phyloP scores from a whole-genome alignment of 768 basidiomycete genomes.

The Mrakia gelida region DNA sequence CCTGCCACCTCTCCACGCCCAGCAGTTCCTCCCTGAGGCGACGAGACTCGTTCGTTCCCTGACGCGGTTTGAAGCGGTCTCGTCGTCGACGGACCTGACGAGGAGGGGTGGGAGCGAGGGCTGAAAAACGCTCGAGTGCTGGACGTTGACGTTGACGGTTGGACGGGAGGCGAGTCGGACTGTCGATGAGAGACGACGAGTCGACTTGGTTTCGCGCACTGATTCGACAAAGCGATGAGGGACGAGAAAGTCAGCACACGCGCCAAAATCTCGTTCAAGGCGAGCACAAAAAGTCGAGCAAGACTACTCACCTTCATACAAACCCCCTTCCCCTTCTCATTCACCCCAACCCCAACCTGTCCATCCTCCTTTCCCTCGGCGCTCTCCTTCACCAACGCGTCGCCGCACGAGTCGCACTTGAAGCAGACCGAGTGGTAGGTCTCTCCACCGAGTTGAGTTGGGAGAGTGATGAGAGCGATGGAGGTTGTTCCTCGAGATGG shows the following conservation, averaged over 20 bases:
- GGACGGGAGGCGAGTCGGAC: background rate
- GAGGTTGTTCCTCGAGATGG: background rate
- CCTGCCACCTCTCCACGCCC: too few species aligned
- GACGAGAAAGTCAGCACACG: background rate
- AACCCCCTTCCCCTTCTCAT: background rate
- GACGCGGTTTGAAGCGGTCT: background rate
- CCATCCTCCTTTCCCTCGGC: background rate
- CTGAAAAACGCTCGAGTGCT: background rate
- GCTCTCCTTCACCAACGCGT: background rate
- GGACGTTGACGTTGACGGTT: background rate
- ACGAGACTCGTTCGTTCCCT: background rate
- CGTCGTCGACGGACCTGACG: background rate
- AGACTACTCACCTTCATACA: conserved; percentile 1
- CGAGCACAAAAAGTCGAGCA: background rate
- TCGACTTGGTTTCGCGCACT: background rate
- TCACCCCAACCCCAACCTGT: background rate
- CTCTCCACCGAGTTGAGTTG: background rate
- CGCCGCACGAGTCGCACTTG: background rate
- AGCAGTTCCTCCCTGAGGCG: background rate
- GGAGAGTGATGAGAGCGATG: conserved; percentile 6
- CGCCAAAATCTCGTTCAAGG: background rate
- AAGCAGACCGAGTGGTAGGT: background rate
- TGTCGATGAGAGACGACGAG: background rate
- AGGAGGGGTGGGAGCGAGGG: background rate
- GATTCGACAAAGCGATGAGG: background rate